Evolutionary conservation across 2,329 filamentous ascomycete species (phyloP).

Genomic region (Trichoderma endophyticum): DNA sequence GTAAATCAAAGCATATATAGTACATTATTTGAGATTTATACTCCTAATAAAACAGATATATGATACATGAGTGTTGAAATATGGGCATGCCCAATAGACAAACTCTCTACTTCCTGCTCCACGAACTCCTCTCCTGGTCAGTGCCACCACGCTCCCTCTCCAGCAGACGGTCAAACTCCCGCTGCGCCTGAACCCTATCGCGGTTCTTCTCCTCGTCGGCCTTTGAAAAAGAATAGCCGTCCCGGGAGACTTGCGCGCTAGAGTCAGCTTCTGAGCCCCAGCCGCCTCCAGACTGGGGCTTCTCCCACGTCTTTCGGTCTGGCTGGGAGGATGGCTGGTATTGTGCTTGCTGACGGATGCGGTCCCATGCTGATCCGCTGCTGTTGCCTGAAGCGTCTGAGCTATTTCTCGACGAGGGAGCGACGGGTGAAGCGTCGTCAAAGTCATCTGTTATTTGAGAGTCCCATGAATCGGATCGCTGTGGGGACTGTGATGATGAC

Average conservation of each 20-base stretch:
- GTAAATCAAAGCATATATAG: background rate
- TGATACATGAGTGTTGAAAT: background rate
- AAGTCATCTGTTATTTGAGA: conserved; percentile 26
- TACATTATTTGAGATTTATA: background rate
- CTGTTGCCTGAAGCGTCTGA: conserved; percentile 14
- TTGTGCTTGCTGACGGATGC: conserved; percentile 39
- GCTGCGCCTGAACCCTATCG: conserved; percentile 46
- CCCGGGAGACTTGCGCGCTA: conserved; percentile 21
- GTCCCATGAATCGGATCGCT: conserved; percentile 25
- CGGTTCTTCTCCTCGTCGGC: conserved; percentile 38
- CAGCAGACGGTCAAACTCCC: conserved; percentile 49
- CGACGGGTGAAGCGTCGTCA: conserved; percentile 46
- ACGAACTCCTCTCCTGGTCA: conserved; percentile 29
- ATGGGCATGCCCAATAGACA: background rate
- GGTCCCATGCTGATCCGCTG: conserved; percentile 44
- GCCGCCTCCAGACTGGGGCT: conserved; percentile 18
- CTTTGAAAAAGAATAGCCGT: conserved; percentile 35
- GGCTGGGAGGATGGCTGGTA: conserved; percentile 27
- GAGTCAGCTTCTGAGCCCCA: conserved; percentile 29
- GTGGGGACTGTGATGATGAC: conserved; percentile 8
- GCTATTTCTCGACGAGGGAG: conserved; percentile 31
- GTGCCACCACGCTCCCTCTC: conserved; percentile 41
- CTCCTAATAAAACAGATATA: background rate
- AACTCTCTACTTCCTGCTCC: conserved; percentile 25
- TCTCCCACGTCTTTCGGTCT: conserved; percentile 21